A percentile compares a stretch with the other conserved stretches of the same genome.
phyloP scores from a whole-genome alignment of 2,329 filamentous ascomycete genomes.

The Moelleriella libera region DNA sequence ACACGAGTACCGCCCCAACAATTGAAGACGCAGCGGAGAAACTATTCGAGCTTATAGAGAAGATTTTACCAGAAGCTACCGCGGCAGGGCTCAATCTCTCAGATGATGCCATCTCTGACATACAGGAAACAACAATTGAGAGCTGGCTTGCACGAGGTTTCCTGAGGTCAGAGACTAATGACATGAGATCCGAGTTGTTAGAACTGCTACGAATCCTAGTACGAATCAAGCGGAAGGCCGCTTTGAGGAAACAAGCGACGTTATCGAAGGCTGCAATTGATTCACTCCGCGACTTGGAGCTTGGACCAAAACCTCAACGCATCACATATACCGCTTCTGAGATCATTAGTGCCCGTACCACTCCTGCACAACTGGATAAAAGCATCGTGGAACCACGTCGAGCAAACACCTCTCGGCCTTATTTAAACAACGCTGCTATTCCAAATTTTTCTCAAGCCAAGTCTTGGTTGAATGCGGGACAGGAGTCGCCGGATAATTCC shows the following conservation, averaged over 20 bases:
- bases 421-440: too few relatives aligned
- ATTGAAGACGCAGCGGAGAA: constrained; percentile 8
- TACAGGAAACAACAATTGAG: constrained; percentile 12
- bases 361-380: too few relatives aligned
- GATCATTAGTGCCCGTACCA: background rate
- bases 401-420: too few relatives aligned
- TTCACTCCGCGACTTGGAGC: background rate
- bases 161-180: constrained; percentile 9
- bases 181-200: constrained; percentile 9
- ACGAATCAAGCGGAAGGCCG: constrained; percentile 10
- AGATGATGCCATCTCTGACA: constrained; percentile 6
- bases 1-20: background rate
- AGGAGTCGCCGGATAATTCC: too few relatives aligned
- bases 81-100: constrained; percentile 3
- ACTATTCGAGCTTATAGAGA: constrained; percentile 5
- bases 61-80: constrained; percentile 7
- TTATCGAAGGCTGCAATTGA: background rate
- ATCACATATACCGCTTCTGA: constrained; percentile 2
- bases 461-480: too few relatives aligned
- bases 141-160: constrained; percentile 12
- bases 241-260: constrained; percentile 2
- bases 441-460: too few relatives aligned
- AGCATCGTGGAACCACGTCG: background rate
- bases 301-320: background rate
- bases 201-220: constrained; percentile 9